Conservation (phyloP, 768 basidiomycete genomes). For the Tricholoma terreum region DNA sequence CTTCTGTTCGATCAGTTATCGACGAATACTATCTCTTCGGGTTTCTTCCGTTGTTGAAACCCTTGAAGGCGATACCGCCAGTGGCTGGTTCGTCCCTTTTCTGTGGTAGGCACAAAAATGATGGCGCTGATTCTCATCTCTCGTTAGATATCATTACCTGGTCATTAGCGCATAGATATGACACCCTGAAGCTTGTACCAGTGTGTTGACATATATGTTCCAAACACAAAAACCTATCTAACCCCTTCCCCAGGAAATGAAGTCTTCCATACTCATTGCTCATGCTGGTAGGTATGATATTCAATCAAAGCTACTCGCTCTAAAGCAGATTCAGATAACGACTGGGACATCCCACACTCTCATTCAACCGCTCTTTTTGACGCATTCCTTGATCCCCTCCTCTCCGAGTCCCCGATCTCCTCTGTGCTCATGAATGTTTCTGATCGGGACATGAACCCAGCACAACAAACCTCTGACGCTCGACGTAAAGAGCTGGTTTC, state of each 20-base stretch:
- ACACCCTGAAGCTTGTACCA: constrained; percentile 58
- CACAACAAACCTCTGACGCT: constrained; percentile 29
- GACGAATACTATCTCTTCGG: constrained; percentile 66
- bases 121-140: constrained; percentile 1
- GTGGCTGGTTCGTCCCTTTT: constrained; percentile 51
- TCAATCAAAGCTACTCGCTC: background rate
- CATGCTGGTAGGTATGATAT: constrained; percentile 49
- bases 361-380: constrained; percentile 73
- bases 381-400: constrained; percentile 54
- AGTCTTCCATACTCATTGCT: constrained; percentile 64
- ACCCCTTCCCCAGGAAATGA: constrained; percentile 46
- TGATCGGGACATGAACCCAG: constrained; percentile 42
- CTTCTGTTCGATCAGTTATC: constrained; percentile 54
- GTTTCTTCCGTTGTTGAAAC: constrained; percentile 66
- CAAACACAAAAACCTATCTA: background rate
- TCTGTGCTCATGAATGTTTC: background rate
- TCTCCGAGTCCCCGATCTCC: constrained; percentile 43
- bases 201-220: constrained; percentile 31
- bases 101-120: background rate
- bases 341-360: constrained; percentile 66
- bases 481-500: constrained; percentile 40
- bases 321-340: constrained; percentile 42
- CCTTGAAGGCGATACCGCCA: constrained; percentile 60
- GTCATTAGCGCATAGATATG: constrained; percentile 55
- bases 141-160: constrained; percentile 49